Conservation (phyloP, 1,284 basidiomycete species). For the Malassezia sp. region DNA sequence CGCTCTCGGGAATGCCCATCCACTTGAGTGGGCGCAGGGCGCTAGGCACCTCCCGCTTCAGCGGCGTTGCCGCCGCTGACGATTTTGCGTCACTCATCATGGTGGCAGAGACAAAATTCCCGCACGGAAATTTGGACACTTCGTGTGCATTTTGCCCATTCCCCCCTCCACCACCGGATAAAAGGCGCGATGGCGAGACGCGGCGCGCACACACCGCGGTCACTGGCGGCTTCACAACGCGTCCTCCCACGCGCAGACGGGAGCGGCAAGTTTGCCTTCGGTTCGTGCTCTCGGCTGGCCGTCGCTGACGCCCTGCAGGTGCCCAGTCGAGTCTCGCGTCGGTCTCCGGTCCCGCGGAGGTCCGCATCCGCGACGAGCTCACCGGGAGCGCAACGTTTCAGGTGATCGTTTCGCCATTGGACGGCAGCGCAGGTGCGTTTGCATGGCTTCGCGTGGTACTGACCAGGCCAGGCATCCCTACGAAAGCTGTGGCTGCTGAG, state of each 20-base stretch:
- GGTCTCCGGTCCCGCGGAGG: slow-evolving; percentile 52
- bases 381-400: slow-evolving; percentile 52
- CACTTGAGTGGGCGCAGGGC: slow-evolving; percentile 47
- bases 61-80: not conserved
- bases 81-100: slow-evolving; percentile 2
- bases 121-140: not conserved
- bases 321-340: slow-evolving; percentile 44
- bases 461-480: slow-evolving; percentile 14
- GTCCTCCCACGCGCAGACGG: slow-evolving; percentile 25
- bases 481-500: slow-evolving; percentile 15
- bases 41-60: slow-evolving; percentile 2
- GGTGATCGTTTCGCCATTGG: slow-evolving; percentile 50
- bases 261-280: slow-evolving; percentile 29
- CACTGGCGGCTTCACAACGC: slow-evolving; percentile 15
- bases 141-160: not conserved
- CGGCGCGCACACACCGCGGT: slow-evolving; percentile 18
- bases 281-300: slow-evolving; percentile 24
- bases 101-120: not conserved
- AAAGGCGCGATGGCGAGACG: slow-evolving; percentile 9
- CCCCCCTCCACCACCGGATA: not conserved
- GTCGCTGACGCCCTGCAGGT: too few relatives aligned
- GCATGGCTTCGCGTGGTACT: too few relatives aligned
- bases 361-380: slow-evolving; percentile 51
- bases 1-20: slow-evolving; percentile 49
- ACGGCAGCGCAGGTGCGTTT: slow-evolving; percentile 46